Conservation (phyloP, 768 basidiomycete species). For the Russula griseocarnosa region DNA sequence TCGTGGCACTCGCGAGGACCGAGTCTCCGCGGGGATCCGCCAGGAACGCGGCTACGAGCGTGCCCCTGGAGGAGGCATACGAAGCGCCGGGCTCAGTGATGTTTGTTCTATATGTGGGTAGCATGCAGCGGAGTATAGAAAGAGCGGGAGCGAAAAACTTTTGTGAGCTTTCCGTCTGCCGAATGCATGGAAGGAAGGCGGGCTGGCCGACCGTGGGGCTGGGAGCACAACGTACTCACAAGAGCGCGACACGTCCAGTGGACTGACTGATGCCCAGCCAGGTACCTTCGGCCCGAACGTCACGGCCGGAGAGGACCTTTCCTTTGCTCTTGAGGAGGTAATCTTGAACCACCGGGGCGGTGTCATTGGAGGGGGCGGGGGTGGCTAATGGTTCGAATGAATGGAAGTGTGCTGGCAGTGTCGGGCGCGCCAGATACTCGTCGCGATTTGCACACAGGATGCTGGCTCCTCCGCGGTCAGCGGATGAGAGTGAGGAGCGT, state of each 20-base stretch:
- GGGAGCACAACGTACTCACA: slow-evolving; percentile 48
- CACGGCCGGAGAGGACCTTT: slow-evolving; percentile 67
- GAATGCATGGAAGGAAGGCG: slow-evolving; percentile 13
- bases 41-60: slow-evolving; percentile 65
- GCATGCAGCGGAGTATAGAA: slow-evolving; percentile 1
- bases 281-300: slow-evolving; percentile 69
- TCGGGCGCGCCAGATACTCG: slow-evolving; percentile 65
- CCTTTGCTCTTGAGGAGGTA: slow-evolving; percentile 28
- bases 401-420: slow-evolving; percentile 62
- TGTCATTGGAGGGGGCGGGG: slow-evolving; percentile 9
- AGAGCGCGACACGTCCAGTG: slow-evolving; percentile 60
- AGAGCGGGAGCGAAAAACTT: slow-evolving; percentile 13
- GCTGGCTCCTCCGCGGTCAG: slow-evolving; percentile 37
- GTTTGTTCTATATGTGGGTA: slow-evolving; percentile 58
- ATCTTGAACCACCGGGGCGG: slow-evolving; percentile 23
- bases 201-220: background rate
- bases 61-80: slow-evolving; percentile 61
- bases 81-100: slow-evolving; percentile 62
- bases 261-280: slow-evolving; percentile 69
- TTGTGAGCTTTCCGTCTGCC: background rate
- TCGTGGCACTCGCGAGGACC: slow-evolving; percentile 47
- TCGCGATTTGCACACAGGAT: slow-evolving; percentile 76
- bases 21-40: slow-evolving; percentile 38
- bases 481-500: background rate
- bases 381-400: slow-evolving; percentile 42